These are phyloP conservation scores for Saprolegnia diclina DNA, from an alignment of 352 stramenopile genomes.

Conservation along the genomic window DNA sequence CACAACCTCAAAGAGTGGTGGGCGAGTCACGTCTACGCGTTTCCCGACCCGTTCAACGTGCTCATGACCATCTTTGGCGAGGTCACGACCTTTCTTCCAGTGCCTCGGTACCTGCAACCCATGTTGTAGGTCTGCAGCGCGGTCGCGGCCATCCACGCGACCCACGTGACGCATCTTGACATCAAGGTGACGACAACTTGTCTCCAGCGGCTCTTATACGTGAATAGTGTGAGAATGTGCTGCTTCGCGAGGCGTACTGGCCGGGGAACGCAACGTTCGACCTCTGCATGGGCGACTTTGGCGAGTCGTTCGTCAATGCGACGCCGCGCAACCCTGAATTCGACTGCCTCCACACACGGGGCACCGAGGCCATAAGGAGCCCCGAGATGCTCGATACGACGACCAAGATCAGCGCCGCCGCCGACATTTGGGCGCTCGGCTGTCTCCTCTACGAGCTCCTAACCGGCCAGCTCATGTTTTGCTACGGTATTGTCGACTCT, in stretches of 20 bases:
- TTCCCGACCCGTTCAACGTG: not conserved
- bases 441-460: conserved; percentile 69
- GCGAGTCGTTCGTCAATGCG: conserved; percentile 43
- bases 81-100: not conserved
- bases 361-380: conserved; percentile 72
- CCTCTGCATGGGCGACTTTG: conserved; percentile 68
- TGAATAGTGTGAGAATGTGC: conserved; percentile 52
- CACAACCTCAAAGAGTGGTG: conserved; percentile 17
- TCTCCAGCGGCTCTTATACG: not conserved
- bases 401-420: conserved; percentile 37
- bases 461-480: conserved; percentile 59
- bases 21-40: not conserved
- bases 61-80: conserved; percentile 3
- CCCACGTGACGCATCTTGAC: conserved; percentile 37
- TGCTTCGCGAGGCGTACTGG: conserved; percentile 30
- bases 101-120: no score
- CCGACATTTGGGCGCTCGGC: conserved; percentile 66
- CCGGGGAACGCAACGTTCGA: conserved; percentile 23
- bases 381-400: conserved; percentile 50
- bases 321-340: not conserved
- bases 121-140: conserved; percentile 5
- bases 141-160: not conserved
- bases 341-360: conserved; percentile 31
- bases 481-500: conserved; percentile 48
- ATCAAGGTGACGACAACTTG: conserved; percentile 43